Conservation (phyloP, 345 rosid genomes). For the Carallia pectinifolia region DNA sequence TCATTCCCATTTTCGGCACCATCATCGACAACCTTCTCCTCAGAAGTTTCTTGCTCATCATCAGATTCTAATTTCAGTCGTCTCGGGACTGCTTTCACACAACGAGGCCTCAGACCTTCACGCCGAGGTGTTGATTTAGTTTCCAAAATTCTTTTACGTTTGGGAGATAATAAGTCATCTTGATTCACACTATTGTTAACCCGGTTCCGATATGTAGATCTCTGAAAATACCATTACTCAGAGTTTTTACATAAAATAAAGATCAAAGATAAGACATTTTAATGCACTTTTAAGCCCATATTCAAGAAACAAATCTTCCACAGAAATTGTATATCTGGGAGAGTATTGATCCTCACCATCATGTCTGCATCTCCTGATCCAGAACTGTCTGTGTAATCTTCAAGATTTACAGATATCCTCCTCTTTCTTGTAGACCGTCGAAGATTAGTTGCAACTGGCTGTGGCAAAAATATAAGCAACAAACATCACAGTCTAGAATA, state of each 20-base stretch:
- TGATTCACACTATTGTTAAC: conserved; percentile 53
- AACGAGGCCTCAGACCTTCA: conserved; percentile 97
- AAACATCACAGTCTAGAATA: conserved; percentile 21
- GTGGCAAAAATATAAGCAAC: conserved; percentile 27
- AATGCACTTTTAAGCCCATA: neutral
- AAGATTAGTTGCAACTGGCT: conserved; percentile 76
- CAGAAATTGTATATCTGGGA: neutral
- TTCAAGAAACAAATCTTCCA: conserved; percentile 2
- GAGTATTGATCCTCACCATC: conserved; percentile 60
- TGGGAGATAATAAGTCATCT: conserved; percentile 57
- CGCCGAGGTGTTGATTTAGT: conserved; percentile 79
- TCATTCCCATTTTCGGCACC: conserved; percentile 84
- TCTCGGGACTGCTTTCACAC: conserved; percentile 54
- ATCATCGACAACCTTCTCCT: conserved; percentile 73
- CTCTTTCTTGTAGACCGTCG: conserved; percentile 96
- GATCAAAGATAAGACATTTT: neutral
- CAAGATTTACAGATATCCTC: conserved; percentile 77
- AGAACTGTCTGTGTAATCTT: conserved; percentile 80
- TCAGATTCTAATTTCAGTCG: conserved; percentile 54
- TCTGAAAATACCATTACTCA: conserved; percentile 42
- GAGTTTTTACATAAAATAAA: conserved; percentile 14
- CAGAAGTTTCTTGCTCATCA: conserved; percentile 68
- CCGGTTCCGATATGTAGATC: conserved; percentile 61
- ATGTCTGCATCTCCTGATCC: conserved; percentile 93
- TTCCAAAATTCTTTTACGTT: conserved; percentile 50